phyloP scores from a whole-genome alignment of 2,329 filamentous ascomycete species.

The Colletotrichum limetticola region DNA sequence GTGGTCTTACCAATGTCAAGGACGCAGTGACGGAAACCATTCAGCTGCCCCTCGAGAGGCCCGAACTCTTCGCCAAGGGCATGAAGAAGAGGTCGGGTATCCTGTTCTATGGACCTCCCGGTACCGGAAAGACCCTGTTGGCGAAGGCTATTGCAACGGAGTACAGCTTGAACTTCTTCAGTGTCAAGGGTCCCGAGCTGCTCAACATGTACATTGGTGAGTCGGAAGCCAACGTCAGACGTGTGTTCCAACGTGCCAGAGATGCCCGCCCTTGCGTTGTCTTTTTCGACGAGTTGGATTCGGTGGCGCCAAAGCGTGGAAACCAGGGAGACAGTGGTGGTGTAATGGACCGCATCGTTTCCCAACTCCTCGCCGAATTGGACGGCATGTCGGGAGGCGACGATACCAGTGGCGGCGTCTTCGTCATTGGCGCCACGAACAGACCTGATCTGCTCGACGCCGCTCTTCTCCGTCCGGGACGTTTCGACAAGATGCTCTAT shows the following conservation, averaged over 20 bases:
- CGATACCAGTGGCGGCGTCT: conserved; percentile 84
- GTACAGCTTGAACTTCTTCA: conserved; percentile 95
- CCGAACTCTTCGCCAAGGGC: conserved; percentile 94
- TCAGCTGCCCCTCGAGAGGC: conserved; percentile 88
- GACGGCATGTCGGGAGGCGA: conserved; percentile 98
- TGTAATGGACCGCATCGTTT: conserved; percentile 98
- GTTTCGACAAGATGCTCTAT: conserved; percentile 99
- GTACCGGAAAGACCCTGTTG: conserved; percentile 91
- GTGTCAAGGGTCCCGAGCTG: conserved; percentile 89
- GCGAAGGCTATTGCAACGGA: conserved; percentile 95
- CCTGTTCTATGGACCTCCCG: conserved; percentile 86
- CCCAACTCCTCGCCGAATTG: conserved; percentile 91
- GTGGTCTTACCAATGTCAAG: conserved; percentile 92
- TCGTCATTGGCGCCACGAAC: conserved; percentile 97
- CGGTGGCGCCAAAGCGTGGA: conserved; percentile 93
- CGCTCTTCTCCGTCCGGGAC: conserved; percentile 86
- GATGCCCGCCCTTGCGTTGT: conserved; percentile 90
- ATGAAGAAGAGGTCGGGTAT: conserved; percentile 98
- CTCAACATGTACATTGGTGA: conserved; percentile 98
- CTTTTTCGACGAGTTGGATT: conserved; percentile 94
- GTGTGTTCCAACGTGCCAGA: conserved; percentile 87
- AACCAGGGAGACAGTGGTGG: conserved; percentile 98
- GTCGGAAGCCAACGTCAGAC: conserved; percentile 89
- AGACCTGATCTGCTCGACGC: conserved; percentile 92
- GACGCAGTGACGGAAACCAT: conserved; percentile 98